phyloP scores from a whole-genome alignment of 2,329 filamentous ascomycete species.

The Diplocarpon mali region DNA sequence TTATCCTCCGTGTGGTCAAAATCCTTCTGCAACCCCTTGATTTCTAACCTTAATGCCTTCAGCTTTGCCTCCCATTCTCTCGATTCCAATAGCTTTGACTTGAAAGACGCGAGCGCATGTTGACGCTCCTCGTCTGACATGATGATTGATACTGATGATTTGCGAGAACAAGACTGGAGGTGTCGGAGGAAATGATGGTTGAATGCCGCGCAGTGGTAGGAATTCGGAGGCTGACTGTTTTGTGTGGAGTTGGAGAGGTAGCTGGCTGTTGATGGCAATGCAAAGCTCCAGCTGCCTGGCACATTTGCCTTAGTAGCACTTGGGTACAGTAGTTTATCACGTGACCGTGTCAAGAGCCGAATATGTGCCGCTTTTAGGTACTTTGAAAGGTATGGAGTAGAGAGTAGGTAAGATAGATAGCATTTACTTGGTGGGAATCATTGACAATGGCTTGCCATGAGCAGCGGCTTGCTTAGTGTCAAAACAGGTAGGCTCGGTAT shows the following conservation, averaged over 20 bases:
- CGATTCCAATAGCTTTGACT: conserved; percentile 78
- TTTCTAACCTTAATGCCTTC: conserved; percentile 85
- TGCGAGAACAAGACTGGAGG: background rate
- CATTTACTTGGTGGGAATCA: too few relatives aligned
- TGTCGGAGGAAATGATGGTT: background rate
- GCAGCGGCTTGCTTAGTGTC: too few relatives aligned
- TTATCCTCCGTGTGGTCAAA: conserved; percentile 98
- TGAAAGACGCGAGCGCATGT: conserved; percentile 67
- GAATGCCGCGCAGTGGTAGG: background rate
- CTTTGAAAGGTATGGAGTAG: too few relatives aligned
- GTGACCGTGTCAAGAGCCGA: background rate
- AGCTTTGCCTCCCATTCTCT: conserved; percentile 98
- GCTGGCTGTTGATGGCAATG: too few relatives aligned
- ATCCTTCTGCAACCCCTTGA: conserved; percentile 89
- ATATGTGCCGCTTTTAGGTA: background rate
- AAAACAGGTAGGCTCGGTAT: too few relatives aligned
- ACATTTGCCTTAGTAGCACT: too few relatives aligned
- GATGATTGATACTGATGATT: conserved; percentile 1
- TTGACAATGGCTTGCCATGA: too few relatives aligned
- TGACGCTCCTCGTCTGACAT: conserved; percentile 42
- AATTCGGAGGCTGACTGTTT: background rate
- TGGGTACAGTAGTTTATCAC: background rate
- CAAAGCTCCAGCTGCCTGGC: conserved; percentile 9
- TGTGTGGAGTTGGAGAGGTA: background rate
- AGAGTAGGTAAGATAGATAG: too few relatives aligned